Base-by-base conservation (phyloP, 768 basidiomycete species). In the Naematelia encephala region DNA sequence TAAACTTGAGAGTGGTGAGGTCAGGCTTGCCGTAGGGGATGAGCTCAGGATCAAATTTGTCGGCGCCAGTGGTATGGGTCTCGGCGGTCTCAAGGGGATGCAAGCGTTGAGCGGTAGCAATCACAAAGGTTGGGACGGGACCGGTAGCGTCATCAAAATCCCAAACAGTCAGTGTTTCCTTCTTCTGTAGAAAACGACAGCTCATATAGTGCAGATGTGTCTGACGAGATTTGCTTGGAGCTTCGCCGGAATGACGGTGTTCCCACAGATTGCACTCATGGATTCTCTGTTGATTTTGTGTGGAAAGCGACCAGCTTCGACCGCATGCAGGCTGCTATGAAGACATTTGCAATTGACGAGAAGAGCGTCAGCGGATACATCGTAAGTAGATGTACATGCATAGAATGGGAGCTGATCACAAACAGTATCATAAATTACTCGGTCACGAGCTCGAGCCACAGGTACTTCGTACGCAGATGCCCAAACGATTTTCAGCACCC, bases 251-350 rank as follows among this genome's bases (percentile, higher is more conserved):
- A 89, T 1, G 94, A 98, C 66, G 91, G 91, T 14, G 92, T 94
- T 5, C 96, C 96, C 4, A 85, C 87, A 16, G 94, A 98, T 28
- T 85, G 91, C 78, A 91, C 91, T 0, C 91, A 93, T 73, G 90
- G 90, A 67, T 98, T 96, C 70, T 87, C 90, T 0, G 96, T 88
- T n/a, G 96, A 99, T 77, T 99, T 98, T 71, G 94, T 99, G 3
- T 99, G 96, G 96, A 99, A 99, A 79, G 93, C 92, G 3, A 99
- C 96, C 1, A 98, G 94, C 77, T 99, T 99, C 70, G 96, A 99
- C 77, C 84, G 96, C 50, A 99, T 99, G 96, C 96, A 99, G 75
- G 83, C 91, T 29, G 94, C 96, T 0, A 98, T 99, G 94, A 98
- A 97, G 83, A 98, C 93, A 0, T 99, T 99, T 74, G 96, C 96